Conservation (phyloP, 2,329 filamentous ascomycete genomes). For the Clarireedia paspali region DNA sequence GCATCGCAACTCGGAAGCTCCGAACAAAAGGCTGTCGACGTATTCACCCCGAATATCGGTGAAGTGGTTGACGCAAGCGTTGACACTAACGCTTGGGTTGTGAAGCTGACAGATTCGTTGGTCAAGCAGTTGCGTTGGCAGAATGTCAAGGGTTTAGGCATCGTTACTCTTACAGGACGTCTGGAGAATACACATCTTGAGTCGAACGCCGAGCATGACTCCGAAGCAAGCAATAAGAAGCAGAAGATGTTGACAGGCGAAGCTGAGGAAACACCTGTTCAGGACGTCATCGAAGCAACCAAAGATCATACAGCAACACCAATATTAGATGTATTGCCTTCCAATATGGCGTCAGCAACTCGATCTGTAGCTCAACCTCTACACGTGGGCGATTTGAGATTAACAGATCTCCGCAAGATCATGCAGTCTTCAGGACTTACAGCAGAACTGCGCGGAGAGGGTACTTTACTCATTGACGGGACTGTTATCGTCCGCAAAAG, state of each 20-base stretch:
- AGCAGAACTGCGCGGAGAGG: slow-evolving; percentile 90
- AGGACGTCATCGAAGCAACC: slow-evolving; percentile 16
- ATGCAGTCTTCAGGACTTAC: slow-evolving; percentile 77
- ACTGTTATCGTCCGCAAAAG: slow-evolving; percentile 84
- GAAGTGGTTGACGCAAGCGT: slow-evolving; percentile 79
- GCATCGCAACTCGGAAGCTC: slow-evolving; percentile 37
- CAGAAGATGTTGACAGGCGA: slow-evolving; percentile 38
- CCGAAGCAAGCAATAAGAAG: slow-evolving; percentile 37
- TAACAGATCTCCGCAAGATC: slow-evolving; percentile 78
- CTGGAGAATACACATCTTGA: slow-evolving; percentile 45
- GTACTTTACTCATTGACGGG: slow-evolving; percentile 82
- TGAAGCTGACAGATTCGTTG: slow-evolving; percentile 78
- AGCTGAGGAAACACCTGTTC: slow-evolving; percentile 26
- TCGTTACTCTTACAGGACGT: slow-evolving; percentile 83
- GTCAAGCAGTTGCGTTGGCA: slow-evolving; percentile 91
- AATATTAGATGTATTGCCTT: slow-evolving; percentile 42
- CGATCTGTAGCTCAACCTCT: slow-evolving; percentile 77
- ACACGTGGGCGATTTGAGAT: slow-evolving; percentile 85
- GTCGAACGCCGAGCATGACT: slow-evolving; percentile 30
- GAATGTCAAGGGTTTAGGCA: slow-evolving; percentile 78
- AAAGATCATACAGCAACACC: slow-evolving; percentile 16
- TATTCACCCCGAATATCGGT: slow-evolving; percentile 76
- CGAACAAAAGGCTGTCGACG: slow-evolving; percentile 48
- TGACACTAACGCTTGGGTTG: slow-evolving; percentile 94
- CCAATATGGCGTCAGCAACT: slow-evolving; percentile 60